These are phyloP conservation scores for Phialophora macrospora DNA, from an alignment of 2,329 filamentous ascomycete species.

Conservation along the genomic window DNA sequence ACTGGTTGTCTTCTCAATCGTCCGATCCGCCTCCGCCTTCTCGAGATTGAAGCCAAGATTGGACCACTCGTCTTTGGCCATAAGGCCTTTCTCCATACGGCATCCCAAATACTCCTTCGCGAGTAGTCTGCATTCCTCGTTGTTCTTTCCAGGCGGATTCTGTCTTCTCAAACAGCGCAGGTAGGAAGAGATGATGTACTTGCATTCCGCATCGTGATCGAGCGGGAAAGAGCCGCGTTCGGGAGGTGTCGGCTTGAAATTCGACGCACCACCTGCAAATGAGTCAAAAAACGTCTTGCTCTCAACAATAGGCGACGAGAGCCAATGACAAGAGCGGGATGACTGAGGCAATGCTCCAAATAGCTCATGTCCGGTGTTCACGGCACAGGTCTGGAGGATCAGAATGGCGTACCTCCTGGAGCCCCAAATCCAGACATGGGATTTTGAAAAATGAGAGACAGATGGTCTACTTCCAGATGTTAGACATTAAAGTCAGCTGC, in stretches of 20 bases:
- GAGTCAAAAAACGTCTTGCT: constrained; percentile 38
- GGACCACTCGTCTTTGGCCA: constrained; percentile 93
- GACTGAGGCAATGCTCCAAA: background rate
- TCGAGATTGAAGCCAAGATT: constrained; percentile 80
- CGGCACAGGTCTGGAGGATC: background rate
- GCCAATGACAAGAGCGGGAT: background rate
- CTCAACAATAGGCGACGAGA: background rate
- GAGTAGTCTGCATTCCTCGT: constrained; percentile 79
- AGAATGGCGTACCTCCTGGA: background rate
- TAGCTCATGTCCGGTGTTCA: background rate
- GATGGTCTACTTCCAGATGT: background rate
- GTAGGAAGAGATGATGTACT: constrained; percentile 82
- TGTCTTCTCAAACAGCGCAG: constrained; percentile 70
- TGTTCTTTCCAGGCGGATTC: constrained; percentile 82
- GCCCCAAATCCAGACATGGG: constrained; percentile 62
- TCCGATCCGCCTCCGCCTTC: constrained; percentile 36
- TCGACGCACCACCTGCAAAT: constrained; percentile 68
- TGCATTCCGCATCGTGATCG: constrained; percentile 96
- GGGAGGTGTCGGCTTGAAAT: constrained; percentile 73
- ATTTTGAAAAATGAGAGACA: background rate
- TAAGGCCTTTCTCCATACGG: constrained; percentile 94
- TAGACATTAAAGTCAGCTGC: background rate
- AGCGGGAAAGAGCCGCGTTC: constrained; percentile 95
- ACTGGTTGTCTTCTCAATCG: background rate
- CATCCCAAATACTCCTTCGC: constrained; percentile 89